These are phyloP conservation scores for Exophiala alcalophila DNA, from an alignment of 2,329 filamentous ascomycete species.

Conservation along the genomic window DNA sequence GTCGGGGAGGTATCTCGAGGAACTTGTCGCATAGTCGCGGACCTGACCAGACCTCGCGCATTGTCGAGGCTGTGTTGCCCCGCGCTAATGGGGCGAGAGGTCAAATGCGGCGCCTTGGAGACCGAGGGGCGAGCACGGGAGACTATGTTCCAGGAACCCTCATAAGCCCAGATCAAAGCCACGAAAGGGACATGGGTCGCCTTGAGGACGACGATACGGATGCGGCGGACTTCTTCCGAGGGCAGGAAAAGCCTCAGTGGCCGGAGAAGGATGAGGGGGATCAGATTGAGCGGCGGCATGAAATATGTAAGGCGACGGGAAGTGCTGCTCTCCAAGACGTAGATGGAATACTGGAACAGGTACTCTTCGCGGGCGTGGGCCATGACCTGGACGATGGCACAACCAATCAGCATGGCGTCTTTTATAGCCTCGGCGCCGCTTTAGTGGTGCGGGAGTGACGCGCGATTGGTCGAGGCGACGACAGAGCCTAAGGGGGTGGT, in stretches of 20 bases:
- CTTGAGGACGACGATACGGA: conserved; percentile 58
- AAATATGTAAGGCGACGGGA: conserved; percentile 48
- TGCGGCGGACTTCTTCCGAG: conserved; percentile 52
- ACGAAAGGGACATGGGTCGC: conserved; percentile 59
- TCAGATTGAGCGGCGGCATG: conserved; percentile 54
- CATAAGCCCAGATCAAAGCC: conserved; percentile 56
- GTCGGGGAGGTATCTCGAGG: conserved; percentile 21
- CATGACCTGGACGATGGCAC: conserved; percentile 50
- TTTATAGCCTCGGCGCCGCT: conserved; percentile 7
- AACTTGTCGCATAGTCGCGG: conserved; percentile 13
- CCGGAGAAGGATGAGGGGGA: conserved; percentile 55
- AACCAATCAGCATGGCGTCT: conserved; percentile 18
- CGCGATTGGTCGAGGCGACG: too few species aligned
- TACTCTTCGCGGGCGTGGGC: conserved; percentile 62
- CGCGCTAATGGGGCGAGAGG: conserved; percentile 20
- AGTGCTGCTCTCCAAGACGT: conserved; percentile 46
- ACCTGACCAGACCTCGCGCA: conserved; percentile 18
- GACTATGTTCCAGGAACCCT: conserved; percentile 36
- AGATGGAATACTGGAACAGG: conserved; percentile 52
- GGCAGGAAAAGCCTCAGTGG: conserved; percentile 57
- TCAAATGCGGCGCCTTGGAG: conserved; percentile 21
- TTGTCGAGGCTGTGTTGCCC: conserved; percentile 20
- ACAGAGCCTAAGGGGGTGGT: too few species aligned
- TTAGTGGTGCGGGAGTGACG: too few species aligned
- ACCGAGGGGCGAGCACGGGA: conserved; percentile 28